phyloP scores from a whole-genome alignment of 768 basidiomycete genomes.

The Lactifluus echinatus region DNA sequence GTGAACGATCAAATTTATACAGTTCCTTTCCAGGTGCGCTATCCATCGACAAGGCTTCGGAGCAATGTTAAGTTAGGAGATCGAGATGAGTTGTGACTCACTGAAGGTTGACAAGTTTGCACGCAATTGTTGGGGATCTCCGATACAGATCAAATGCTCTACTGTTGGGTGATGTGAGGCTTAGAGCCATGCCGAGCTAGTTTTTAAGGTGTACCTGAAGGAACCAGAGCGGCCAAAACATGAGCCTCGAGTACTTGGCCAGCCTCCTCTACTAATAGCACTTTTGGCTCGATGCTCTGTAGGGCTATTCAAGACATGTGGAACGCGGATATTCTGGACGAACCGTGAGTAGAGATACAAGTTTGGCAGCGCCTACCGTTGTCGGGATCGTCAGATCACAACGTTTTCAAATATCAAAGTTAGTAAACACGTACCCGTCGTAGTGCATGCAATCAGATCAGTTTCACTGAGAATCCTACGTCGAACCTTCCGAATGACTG shows the following conservation, averaged over 20 bases:
- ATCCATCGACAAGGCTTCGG: constrained; percentile 58
- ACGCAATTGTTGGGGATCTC: constrained; percentile 67
- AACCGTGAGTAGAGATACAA: constrained; percentile 48
- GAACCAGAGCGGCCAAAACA: constrained; percentile 52
- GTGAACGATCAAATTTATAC: constrained; percentile 53
- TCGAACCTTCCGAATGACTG: constrained; percentile 35
- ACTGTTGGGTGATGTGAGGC: constrained; percentile 24
- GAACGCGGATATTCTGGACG: neutral
- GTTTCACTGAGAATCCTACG: constrained; percentile 43
- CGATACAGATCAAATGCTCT: constrained; percentile 70
- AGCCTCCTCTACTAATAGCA: constrained; percentile 69
- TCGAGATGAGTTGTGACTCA: constrained; percentile 25
- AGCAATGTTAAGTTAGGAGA: neutral
- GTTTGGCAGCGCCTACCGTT: constrained; percentile 54
- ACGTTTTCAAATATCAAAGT: neutral
- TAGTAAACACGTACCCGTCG: constrained; percentile 50
- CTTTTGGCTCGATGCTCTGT: constrained; percentile 48
- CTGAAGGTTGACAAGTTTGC: constrained; percentile 56
- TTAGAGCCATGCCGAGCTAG: neutral
- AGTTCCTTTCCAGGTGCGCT: constrained; percentile 42
- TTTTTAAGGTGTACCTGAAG: constrained; percentile 22
- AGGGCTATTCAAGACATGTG: neutral
- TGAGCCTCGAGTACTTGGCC: constrained; percentile 78
- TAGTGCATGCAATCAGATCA: constrained; percentile 68
- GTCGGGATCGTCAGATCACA: neutral